A percentile compares a stretch with the other conserved stretches of the same genome.
phyloP scores from a whole-genome alignment of 257 asterid species.

The Ajuga chamaepitys region DNA sequence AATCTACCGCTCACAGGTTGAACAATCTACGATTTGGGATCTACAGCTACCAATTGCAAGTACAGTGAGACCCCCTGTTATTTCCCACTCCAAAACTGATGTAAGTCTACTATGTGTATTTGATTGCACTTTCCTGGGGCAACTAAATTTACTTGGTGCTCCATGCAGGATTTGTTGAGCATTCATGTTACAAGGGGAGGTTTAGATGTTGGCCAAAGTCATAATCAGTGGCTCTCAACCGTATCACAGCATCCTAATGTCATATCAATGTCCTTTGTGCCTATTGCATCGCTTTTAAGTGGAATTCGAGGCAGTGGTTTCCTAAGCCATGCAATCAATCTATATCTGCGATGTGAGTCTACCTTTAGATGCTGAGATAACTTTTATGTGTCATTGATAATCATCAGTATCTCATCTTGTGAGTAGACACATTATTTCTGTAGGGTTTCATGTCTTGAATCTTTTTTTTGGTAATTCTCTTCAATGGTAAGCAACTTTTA shows the following conservation, averaged over 20 bases:
- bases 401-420: too few relatives aligned
- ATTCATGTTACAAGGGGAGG: slow-evolving; percentile 79
- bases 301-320: slow-evolving; percentile 87
- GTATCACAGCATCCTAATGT: slow-evolving; percentile 78
- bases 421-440: neutral
- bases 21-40: slow-evolving; percentile 54
- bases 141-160: slow-evolving; percentile 1
- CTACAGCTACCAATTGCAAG: slow-evolving; percentile 53
- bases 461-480: slow-evolving; percentile 1
- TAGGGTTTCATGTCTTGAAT: neutral
- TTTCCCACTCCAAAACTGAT: slow-evolving; percentile 68
- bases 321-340: slow-evolving; percentile 81
- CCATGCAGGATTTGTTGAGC: slow-evolving; percentile 67
- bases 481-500: neutral
- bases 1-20: slow-evolving; percentile 37
- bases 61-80: slow-evolving; percentile 50
- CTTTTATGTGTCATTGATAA: neutral
- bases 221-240: slow-evolving; percentile 84
- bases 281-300: slow-evolving; percentile 75
- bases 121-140: neutral
- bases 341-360: slow-evolving; percentile 84
- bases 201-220: slow-evolving; percentile 68
- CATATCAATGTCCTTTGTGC: slow-evolving; percentile 90
- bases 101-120: slow-evolving; percentile 29
- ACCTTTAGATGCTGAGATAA: too few relatives aligned